These are phyloP conservation scores for Penicillium vulpinum DNA, from an alignment of 2,329 filamentous ascomycete genomes.

Conservation along the genomic window DNA sequence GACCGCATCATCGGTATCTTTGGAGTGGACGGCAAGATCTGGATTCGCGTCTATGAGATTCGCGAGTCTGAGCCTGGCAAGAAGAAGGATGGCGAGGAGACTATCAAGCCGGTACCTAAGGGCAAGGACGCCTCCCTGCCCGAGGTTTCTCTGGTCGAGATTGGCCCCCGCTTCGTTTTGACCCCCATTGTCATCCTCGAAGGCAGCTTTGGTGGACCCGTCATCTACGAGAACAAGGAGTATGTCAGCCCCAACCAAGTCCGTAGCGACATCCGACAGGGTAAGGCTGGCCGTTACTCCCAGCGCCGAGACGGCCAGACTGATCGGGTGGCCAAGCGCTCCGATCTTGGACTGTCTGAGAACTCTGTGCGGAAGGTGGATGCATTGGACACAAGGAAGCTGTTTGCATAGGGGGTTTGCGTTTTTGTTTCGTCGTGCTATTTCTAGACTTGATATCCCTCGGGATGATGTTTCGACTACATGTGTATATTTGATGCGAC, in stretches of 20 bases:
- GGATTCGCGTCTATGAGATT: constrained; percentile 94
- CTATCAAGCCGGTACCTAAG: constrained; percentile 42
- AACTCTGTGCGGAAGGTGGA: constrained; percentile 60
- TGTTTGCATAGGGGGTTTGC: constrained; percentile 60
- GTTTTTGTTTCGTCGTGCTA: constrained; percentile 21
- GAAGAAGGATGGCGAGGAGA: constrained; percentile 46
- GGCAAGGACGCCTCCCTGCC: constrained; percentile 59
- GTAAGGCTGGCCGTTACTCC: constrained; percentile 77
- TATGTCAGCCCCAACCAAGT: constrained; percentile 97
- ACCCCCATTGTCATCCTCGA: constrained; percentile 95
- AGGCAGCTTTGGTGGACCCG: constrained; percentile 89
- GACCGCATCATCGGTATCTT: constrained; percentile 95
- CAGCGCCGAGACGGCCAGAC: constrained; percentile 70
- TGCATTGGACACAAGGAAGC: constrained; percentile 71
- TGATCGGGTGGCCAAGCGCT: constrained; percentile 72
- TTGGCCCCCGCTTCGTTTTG: constrained; percentile 88
- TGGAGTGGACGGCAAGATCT: constrained; percentile 88
- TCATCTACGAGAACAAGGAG: constrained; percentile 97
- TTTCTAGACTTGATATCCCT: constrained; percentile 36
- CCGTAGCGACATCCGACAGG: constrained; percentile 72
- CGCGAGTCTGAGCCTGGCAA: constrained; percentile 71
- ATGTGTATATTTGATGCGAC: constrained; percentile 40
- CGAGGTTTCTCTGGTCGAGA: constrained; percentile 82
- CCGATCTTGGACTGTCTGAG: constrained; percentile 72
- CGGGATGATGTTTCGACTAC: constrained; percentile 26